Evolutionary conservation across 73 alveolate genomes (phyloP), one percentile per base, ranked within the genome.

Genomic region (Breviolum minutum): DNA sequence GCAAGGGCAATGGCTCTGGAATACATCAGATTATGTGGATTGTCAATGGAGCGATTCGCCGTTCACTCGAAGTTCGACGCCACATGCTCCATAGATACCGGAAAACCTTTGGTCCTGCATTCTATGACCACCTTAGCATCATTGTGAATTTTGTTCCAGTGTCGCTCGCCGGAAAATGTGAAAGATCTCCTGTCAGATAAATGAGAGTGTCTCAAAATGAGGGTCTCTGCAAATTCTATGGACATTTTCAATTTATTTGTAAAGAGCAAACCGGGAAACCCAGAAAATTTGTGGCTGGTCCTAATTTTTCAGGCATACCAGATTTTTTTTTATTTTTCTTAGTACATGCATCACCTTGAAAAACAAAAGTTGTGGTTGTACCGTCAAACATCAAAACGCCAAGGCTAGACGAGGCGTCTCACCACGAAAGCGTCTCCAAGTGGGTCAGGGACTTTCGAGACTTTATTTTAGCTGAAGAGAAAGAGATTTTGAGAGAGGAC

Each of bases 1-100:
- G 27, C 14, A 13, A 26, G 6, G 16, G 22, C 19, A 30, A 26
- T 30, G 74, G 26, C 13, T 13, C 40, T n/a, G 60, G 48, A 11
- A 20, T n/a, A 77, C 79, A 85, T 85, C 54, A 61, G 40, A 62
- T 85, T 20, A 24, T 85, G 11, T 85, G 94, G 94, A n/a, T 85
- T 62, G 94, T 85, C 61, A 85, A 85, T 60, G 94, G 94, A 20
- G 94, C 94, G 54, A 85, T 85, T 54, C 94, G 94, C 27, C 61
- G 94, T 24, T 24, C 60, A 26, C 77, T 85, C 29, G 94, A 27
- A 17, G 27, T 85, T 27, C 94, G 94, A 19, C 17, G 77, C 60
- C 27, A 85, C n/a, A 85, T 85, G 94, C 20, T 85, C 26, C 94
- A 54, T 26, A 74, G 62, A 27, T 85, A 85, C 29, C 71, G 94